phyloP scores from a whole-genome alignment of 192 early-diverging fungal species.

The Backusella sp. region DNA sequence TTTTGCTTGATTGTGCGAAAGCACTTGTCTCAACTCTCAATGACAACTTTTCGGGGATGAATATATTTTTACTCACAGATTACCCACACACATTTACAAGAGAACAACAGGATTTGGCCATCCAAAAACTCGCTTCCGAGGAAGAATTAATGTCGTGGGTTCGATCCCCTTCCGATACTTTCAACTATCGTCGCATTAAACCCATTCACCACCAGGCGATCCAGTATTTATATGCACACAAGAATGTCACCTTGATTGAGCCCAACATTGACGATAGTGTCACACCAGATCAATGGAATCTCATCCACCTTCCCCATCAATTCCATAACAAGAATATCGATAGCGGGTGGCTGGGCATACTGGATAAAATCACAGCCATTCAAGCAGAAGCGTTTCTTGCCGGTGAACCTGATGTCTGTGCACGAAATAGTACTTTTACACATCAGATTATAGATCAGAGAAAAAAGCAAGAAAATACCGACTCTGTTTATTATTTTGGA shows the following conservation, averaged over 20 bases:
- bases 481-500: constrained; percentile 10
- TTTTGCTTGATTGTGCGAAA: constrained; percentile 26
- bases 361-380: constrained; percentile 39
- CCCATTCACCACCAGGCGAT: constrained; percentile 35
- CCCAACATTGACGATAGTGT: background rate
- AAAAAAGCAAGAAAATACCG: background rate
- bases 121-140: background rate
- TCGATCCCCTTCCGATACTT: constrained; percentile 23
- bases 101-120: background rate
- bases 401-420: constrained; percentile 33
- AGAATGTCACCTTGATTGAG: constrained; percentile 16
- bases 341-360: constrained; percentile 26
- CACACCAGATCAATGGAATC: constrained; percentile 25
- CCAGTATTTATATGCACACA: constrained; percentile 26
- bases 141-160: background rate
- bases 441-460: constrained; percentile 29
- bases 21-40: constrained; percentile 12
- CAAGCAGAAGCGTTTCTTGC: constrained; percentile 27
- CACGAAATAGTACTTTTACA: constrained; percentile 32
- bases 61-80: constrained; percentile 35
- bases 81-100: constrained; percentile 30
- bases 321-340: background rate
- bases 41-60: background rate
- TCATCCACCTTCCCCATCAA: constrained; percentile 11
- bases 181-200: background rate